Conservation (phyloP, 75 land plant species). For the Isoetes taiwanensis region DNA sequence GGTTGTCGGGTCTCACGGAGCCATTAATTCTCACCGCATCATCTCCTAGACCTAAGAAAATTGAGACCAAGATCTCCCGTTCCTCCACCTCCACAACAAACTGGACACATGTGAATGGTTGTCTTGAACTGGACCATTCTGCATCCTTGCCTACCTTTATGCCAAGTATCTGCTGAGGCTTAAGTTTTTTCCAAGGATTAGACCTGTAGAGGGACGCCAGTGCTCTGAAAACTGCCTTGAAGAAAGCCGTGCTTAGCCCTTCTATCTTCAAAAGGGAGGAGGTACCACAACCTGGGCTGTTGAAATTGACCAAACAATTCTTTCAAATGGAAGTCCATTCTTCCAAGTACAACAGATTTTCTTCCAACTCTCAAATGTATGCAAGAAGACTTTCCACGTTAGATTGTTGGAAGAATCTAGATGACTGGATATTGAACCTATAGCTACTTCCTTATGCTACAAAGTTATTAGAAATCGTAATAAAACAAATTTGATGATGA, state of each 20-base stretch:
- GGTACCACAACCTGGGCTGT: slow-evolving; percentile 55
- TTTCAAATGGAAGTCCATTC: slow-evolving; percentile 52
- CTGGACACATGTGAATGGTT: slow-evolving; percentile 39
- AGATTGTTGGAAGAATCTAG: too few relatives aligned
- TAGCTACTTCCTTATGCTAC: too few relatives aligned
- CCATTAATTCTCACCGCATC: slow-evolving; percentile 39
- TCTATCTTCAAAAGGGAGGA: too few relatives aligned
- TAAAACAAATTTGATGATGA: too few relatives aligned
- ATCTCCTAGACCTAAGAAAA: slow-evolving; percentile 29
- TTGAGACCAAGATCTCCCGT: slow-evolving; percentile 41
- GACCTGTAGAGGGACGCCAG: slow-evolving; percentile 40
- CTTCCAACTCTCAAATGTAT: too few relatives aligned
- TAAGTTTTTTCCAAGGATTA: slow-evolving; percentile 48
- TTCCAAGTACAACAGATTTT: too few relatives aligned
- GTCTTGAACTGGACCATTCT: slow-evolving; percentile 39
- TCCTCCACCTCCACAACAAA: slow-evolving; percentile 34
- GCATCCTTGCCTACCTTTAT: slow-evolving; percentile 49
- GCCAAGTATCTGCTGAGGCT: slow-evolving; percentile 37
- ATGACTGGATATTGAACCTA: too few relatives aligned
- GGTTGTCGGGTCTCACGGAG: slow-evolving; percentile 19
- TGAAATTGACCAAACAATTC: slow-evolving; percentile 45
- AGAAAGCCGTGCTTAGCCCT: slow-evolving; percentile 28
- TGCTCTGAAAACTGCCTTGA: slow-evolving; percentile 38
- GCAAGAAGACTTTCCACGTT: too few relatives aligned
- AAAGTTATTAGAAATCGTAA: too few relatives aligned